Evolutionary conservation across 768 basidiomycete genomes (phyloP), one percentile per base, ranked within the genome.

Genomic region (Suillus alpinus): DNA sequence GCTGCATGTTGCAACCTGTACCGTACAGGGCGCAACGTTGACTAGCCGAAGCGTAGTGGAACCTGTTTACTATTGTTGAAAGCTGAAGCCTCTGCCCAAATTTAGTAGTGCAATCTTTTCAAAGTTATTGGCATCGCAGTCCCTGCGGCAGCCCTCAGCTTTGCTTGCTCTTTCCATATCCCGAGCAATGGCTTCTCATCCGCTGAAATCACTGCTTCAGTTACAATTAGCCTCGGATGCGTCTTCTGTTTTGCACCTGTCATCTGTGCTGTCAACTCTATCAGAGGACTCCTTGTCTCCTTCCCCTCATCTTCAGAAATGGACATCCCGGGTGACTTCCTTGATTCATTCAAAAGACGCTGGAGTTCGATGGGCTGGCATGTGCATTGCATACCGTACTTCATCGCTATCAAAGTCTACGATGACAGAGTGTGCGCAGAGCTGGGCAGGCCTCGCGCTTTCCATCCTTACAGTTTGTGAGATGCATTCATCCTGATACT

Each of bases 321-420:
- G 91, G 91, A 78, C 80, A 13, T 78, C 83, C n/a, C 82, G 92
- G 59, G 77, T 93, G 62, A 85, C 84, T 65, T 85, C 91, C 3
- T 76, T 94, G 57, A 77, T 94, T 53, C 87, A 89, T 68, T 87
- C 92, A 18, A 92, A 89, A 75, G 85, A 91, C 66, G 69, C 86
- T n/a, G 87, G 83, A 44, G 85, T 84, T 57, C 83, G 89, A 60
- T 94, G 92, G 92, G 86, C 88, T 23, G 92, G 90, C 9, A 77
- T 93, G 37, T 89, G 85, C 66, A 73, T 94, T 51, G 92, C 92
- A 1, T 77, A 86, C 65, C 85, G 84, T 64, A 87, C 87, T 10
- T 82, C 87, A 0, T 64, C 78, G 26, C 70, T 84, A 43, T 91
- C 88, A 1, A 84, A 77, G 68, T 69, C 71, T 12, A 63, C 86